A percentile compares a stretch with the other conserved stretches of the same genome.
These are phyloP conservation scores for Globisporangium mamillatum DNA, from an alignment of 352 stramenopile genomes.

Conservation along the genomic window DNA sequence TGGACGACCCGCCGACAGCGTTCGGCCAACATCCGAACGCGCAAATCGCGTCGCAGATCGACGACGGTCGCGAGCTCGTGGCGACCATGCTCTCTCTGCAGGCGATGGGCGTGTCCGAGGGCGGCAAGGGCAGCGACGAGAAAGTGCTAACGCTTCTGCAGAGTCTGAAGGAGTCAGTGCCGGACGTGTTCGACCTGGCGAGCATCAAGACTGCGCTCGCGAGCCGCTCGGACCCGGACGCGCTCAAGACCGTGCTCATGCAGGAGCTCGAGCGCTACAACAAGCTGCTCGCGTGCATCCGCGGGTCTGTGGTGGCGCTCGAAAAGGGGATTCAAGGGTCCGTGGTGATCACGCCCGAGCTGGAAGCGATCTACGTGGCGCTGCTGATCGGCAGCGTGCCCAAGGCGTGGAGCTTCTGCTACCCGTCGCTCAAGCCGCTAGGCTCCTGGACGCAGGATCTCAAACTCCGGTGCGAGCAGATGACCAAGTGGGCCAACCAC, in stretches of 20 bases:
- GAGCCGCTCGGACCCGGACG: slow-evolving; percentile 82
- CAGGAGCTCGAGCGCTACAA: slow-evolving; percentile 96
- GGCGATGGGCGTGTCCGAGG: slow-evolving; percentile 75
- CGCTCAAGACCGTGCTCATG: slow-evolving; percentile 93
- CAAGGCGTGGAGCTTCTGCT: slow-evolving; percentile 91
- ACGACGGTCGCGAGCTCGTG: slow-evolving; percentile 89
- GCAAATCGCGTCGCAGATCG: slow-evolving; percentile 94
- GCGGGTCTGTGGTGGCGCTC: slow-evolving; percentile 74
- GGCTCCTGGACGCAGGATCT: slow-evolving; percentile 92
- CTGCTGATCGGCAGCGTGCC: slow-evolving; percentile 88
- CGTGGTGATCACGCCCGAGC: slow-evolving; percentile 93
- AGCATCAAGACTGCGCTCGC: slow-evolving; percentile 71
- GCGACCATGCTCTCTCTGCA: slow-evolving; percentile 90
- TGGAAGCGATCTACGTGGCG: slow-evolving; percentile 92
- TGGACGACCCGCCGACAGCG: slow-evolving; percentile 87
- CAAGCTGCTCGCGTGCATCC: slow-evolving; percentile 80
- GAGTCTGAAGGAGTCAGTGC: slow-evolving; percentile 85
- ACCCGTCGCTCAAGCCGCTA: slow-evolving; percentile 93
- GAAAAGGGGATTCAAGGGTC: slow-evolving; percentile 92
- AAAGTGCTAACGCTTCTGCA: slow-evolving; percentile 85
- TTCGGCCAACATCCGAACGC: slow-evolving; percentile 96
- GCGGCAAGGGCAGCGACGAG: slow-evolving; percentile 84
- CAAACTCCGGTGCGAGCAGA: slow-evolving; percentile 87
- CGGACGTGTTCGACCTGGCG: slow-evolving; percentile 87
- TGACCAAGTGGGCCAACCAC: slow-evolving; percentile 87